phyloP scores from a whole-genome alignment of 1,139 yeast genomes.

The Sugiyamaella japonica region DNA sequence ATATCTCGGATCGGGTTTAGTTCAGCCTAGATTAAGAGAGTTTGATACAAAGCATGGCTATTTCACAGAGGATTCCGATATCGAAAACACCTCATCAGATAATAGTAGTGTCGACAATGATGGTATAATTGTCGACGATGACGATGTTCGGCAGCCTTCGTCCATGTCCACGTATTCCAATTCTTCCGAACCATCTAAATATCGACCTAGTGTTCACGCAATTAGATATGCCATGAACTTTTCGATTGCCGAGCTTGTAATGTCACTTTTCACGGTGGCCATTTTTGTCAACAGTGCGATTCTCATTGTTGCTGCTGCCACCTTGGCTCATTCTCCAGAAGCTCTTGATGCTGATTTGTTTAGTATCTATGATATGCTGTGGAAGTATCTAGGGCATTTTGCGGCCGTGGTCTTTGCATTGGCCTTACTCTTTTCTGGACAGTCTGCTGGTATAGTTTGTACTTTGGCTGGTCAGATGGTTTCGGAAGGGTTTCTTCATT shows the following conservation, averaged over 20 bases:
- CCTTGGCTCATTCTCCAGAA: constrained; percentile 64
- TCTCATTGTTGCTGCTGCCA: constrained; percentile 81
- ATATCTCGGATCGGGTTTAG: constrained; percentile 89
- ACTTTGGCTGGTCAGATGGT: constrained; percentile 97
- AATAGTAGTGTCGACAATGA: not conserved
- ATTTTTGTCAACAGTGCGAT: constrained; percentile 84
- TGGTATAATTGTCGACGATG: constrained; percentile 28
- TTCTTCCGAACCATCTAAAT: constrained; percentile 28
- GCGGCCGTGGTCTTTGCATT: constrained; percentile 93
- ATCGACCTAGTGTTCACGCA: constrained; percentile 70
- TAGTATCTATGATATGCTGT: constrained; percentile 75
- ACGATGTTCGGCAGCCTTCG: constrained; percentile 2
- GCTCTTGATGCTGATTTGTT: constrained; percentile 86
- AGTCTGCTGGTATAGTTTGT: constrained; percentile 97
- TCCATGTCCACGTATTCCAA: constrained; percentile 28
- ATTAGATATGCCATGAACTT: constrained; percentile 67
- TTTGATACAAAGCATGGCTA: constrained; percentile 69
- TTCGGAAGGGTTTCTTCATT: constrained; percentile 84
- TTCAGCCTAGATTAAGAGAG: constrained; percentile 83
- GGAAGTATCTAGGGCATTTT: constrained; percentile 74
- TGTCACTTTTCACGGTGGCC: constrained; percentile 77
- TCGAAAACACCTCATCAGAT: not conserved
- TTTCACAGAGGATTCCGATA: constrained; percentile 36
- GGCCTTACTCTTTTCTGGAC: constrained; percentile 93
- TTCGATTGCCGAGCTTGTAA: constrained; percentile 72